A percentile compares a stretch with the other conserved stretches of the same genome.
These are phyloP conservation scores for Puccinia triticina DNA, from an alignment of 1,284 basidiomycete genomes.

Conservation along the genomic window DNA sequence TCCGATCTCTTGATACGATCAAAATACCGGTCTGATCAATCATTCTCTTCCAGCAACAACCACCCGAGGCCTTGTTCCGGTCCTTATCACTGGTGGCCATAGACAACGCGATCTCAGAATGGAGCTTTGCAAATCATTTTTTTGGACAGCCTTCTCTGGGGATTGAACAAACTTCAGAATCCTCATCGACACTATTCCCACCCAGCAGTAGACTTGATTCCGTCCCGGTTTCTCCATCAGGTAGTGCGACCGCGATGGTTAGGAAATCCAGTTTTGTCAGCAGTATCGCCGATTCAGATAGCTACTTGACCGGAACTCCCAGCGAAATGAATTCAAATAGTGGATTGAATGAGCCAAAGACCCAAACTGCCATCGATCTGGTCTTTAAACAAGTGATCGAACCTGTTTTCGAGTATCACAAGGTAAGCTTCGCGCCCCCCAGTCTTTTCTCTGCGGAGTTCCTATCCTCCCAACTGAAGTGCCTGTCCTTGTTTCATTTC, in stretches of 20 bases:
- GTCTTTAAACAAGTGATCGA: slow-evolving; percentile 90
- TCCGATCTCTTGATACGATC: slow-evolving; percentile 2
- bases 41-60: slow-evolving; percentile 69
- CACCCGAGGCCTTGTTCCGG: slow-evolving; percentile 77
- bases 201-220: slow-evolving; percentile 1
- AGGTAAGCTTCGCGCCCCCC: slow-evolving; percentile 64
- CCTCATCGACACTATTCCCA: slow-evolving; percentile 28
- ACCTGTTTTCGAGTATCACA: slow-evolving; percentile 78
- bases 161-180: slow-evolving; percentile 35
- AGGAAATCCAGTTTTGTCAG: slow-evolving; percentile 55
- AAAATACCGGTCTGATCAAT: neutral
- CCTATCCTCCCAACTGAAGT: neutral
- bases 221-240: slow-evolving; percentile 20
- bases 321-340: slow-evolving; percentile 27
- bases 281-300: slow-evolving; percentile 65
- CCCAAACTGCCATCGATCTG: slow-evolving; percentile 59
- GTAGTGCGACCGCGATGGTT: slow-evolving; percentile 43
- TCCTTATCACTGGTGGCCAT: slow-evolving; percentile 83
- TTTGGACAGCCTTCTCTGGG: slow-evolving; percentile 64
- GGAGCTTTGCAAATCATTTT: slow-evolving; percentile 80
- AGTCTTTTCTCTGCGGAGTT: neutral
- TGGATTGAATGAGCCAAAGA: slow-evolving; percentile 62
- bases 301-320: slow-evolving; percentile 57
- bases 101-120: slow-evolving; percentile 89
- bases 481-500: neutral